Base-by-base conservation (phyloP, 768 basidiomycete species). In the Albatrellus ellisii region DNA sequence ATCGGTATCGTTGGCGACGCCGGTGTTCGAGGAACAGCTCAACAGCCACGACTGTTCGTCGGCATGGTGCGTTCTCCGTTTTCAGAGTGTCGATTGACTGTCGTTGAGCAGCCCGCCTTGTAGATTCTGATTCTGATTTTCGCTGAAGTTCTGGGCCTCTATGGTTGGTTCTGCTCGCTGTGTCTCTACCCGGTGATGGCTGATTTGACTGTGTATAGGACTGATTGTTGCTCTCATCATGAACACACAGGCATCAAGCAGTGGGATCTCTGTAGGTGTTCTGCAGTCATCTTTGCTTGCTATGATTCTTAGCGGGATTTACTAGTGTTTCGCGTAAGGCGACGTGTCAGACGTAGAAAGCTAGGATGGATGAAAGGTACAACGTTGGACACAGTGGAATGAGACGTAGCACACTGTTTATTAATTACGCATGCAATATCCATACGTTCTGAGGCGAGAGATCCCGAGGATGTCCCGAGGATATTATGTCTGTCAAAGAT, bases 1-100 rank as follows among this genome's bases (percentile, higher is more conserved):
- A 82, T 99, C 56, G 95, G 95, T 45, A 97, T 98, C 57, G 95
- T 98, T 44, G 95, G 95, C 59, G 95, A 99, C 59, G 94, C 94
- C 47, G 94, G 95, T 72, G 95, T 98, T 26, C 72, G 95, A 34
- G 95, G 94, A 45, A 94, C 92, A 41, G 95, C 92, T 35, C 94
- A 97, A 62, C 94, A 98, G 66, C 89, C 90, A 39, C 68, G 87
- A 55, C 68, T 95, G 53, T 94, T 83, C 63, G 90, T 95, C 54
- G 86, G 88, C 58, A 97, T 94, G 91, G 85, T 81, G 20, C 35
- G 35, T 22, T 36, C 12, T 36, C 17, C 8, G 20, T 36, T 12
- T 10, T 22, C 20, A 18, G 25, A 21, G 20, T 15, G 20, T n/a
- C 35, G 11, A 21, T 17, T 31, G 29, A 12, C 7, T 12, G 29